phyloP scores from a whole-genome alignment of 2,329 filamentous ascomycete genomes.

The Penicillium glabrum region DNA sequence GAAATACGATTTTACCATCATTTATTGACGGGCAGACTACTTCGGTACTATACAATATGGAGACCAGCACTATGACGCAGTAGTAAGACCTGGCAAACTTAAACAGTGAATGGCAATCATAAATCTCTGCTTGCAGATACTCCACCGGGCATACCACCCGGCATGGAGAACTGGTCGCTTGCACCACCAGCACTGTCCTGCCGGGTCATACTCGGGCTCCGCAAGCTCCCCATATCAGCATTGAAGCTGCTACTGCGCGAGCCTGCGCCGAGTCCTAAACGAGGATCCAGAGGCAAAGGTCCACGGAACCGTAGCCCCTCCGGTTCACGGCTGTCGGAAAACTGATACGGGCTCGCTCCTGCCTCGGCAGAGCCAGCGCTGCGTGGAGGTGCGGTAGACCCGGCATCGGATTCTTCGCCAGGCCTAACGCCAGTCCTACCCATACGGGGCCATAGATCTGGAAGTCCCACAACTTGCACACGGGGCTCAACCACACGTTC shows the following conservation, averaged over 20 bases:
- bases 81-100: background rate
- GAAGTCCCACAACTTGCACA: slow-evolving; percentile 64
- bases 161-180: slow-evolving; percentile 39
- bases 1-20: background rate
- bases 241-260: slow-evolving; percentile 38
- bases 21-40: background rate
- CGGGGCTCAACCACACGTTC: slow-evolving; percentile 65
- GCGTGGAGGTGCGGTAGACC: slow-evolving; percentile 32
- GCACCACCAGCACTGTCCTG: slow-evolving; percentile 29
- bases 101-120: background rate
- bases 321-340: slow-evolving; percentile 23
- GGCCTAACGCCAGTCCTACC: slow-evolving; percentile 46
- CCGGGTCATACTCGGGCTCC: slow-evolving; percentile 33
- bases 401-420: slow-evolving; percentile 43
- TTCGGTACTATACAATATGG: background rate
- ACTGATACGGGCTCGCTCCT: slow-evolving; percentile 19
- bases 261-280: slow-evolving; percentile 30
- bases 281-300: slow-evolving; percentile 22
- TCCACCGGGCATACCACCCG: slow-evolving; percentile 36
- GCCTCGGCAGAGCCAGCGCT: slow-evolving; percentile 30
- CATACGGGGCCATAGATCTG: slow-evolving; percentile 63
- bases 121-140: slow-evolving; percentile 4
- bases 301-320: slow-evolving; percentile 38
- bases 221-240: slow-evolving; percentile 31
- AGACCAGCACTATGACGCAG: background rate